These are phyloP conservation scores for Artomyces pyxidatus DNA, from an alignment of 768 basidiomycete genomes.

Conservation along the genomic window DNA sequence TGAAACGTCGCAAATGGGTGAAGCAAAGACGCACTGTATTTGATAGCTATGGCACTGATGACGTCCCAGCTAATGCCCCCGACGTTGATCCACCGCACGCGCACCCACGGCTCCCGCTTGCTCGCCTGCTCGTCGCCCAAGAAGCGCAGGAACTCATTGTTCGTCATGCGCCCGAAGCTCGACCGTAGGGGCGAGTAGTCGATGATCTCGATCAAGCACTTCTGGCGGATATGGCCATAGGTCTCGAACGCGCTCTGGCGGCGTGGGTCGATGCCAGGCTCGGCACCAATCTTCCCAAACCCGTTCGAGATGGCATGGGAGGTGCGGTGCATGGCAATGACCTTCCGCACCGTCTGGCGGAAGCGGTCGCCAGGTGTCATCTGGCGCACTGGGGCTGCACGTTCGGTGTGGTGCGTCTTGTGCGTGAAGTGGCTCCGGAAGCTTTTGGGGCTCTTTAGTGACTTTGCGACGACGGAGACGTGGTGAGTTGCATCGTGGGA, in stretches of 20 bases:
- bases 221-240: conserved; percentile 50
- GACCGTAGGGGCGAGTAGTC: conserved; percentile 57
- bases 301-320: conserved; percentile 29
- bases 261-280: conserved; percentile 65
- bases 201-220: conserved; percentile 58
- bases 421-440: not conserved
- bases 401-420: not conserved
- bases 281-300: conserved; percentile 46
- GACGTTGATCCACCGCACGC: conserved; percentile 72
- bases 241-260: conserved; percentile 45
- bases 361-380: conserved; percentile 44
- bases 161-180: conserved; percentile 48
- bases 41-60: conserved; percentile 57
- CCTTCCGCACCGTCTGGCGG: conserved; percentile 46
- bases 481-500: not conserved
- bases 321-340: conserved; percentile 55
- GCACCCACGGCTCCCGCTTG: conserved; percentile 49
- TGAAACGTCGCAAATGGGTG: not conserved
- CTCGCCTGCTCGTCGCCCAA: conserved; percentile 38
- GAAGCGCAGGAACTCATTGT: conserved; percentile 49
- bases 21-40: conserved; percentile 39
- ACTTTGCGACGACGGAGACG: not conserved
- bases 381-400: not conserved
- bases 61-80: conserved; percentile 67
- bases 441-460: not conserved